Evolutionary conservation across 140 eudicot genomes (phyloP).

Genomic region (Senecio squalidus): DNA sequence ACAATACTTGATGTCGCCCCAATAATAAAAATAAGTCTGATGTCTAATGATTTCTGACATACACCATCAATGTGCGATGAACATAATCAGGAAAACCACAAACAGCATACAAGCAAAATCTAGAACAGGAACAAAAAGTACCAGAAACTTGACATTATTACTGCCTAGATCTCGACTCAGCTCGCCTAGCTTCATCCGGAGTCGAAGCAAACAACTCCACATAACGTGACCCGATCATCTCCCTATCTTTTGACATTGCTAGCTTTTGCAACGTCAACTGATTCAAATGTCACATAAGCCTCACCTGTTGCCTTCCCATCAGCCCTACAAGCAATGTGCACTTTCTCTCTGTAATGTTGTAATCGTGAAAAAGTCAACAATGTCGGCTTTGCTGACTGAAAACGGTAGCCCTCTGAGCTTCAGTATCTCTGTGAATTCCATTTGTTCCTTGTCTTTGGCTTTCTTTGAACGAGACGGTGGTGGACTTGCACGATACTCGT

Average conservation of each 20-base stretch:
- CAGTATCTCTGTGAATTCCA: slow-evolving; percentile 82
- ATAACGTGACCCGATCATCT: slow-evolving; percentile 75
- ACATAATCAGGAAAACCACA: slow-evolving; percentile 9
- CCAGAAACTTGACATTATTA: slow-evolving; percentile 13
- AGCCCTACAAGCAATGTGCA: slow-evolving; percentile 69
- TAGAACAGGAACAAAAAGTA: background rate
- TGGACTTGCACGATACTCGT: slow-evolving; percentile 42
- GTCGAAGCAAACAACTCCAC: slow-evolving; percentile 91
- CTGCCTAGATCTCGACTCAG: slow-evolving; percentile 81
- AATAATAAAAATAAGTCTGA: background rate
- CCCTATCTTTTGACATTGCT: slow-evolving; percentile 85
- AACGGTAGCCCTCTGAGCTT: slow-evolving; percentile 90
- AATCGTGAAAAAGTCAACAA: slow-evolving; percentile 62
- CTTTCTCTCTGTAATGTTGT: slow-evolving; percentile 44
- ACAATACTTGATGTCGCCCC: background rate
- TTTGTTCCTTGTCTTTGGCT: slow-evolving; percentile 55
- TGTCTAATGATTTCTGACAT: background rate
- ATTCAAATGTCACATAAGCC: slow-evolving; percentile 77
- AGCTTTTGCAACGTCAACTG: slow-evolving; percentile 73
- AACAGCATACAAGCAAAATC: slow-evolving; percentile 11
- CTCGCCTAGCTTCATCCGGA: slow-evolving; percentile 80
- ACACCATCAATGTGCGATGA: slow-evolving; percentile 15
- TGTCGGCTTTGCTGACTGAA: slow-evolving; percentile 53
- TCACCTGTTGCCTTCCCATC: slow-evolving; percentile 98
- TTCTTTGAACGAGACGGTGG: slow-evolving; percentile 65